Base-by-base conservation (phyloP, 2,329 filamentous ascomycete species). In the Ophiostoma angusticollis region DNA sequence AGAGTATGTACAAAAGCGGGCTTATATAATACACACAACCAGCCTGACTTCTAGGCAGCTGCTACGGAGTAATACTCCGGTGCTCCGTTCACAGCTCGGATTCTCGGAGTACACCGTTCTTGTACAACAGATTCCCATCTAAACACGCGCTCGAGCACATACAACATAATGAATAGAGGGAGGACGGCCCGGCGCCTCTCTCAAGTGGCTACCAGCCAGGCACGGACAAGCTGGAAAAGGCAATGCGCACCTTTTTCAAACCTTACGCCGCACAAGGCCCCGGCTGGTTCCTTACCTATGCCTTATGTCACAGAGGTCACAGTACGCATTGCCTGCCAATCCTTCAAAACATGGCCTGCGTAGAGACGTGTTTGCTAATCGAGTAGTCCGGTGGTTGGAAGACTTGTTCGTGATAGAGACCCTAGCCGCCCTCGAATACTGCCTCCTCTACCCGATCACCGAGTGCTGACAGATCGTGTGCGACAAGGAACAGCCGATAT, bases 401-500 rank as follows among this genome's bases (percentile, higher is more conserved):
- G 57, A 84, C 80, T 58, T 84, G 80, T 85, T 66, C 49, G 75
- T 69, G 39, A 33, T 9, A 23, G 6, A 8, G 3, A 7, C 7
- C 7, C 22, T 17, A 14, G 13, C 12, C 6, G 6, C 16, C 27
- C 12, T 3, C 8, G 9, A 6, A 44, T 31, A 35, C 32, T 39
- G 41, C 52, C 55, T 53, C 54, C 42, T 41, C 43, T 41, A 42
- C 16, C 23, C 37, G 31, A 39, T 19, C 5, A 9, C 11, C 3
- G 14, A 5, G 22, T 1, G n/a, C n/a, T n/a, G n/a, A n/a, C n/a
- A n/a, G n/a, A n/a, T n/a, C n/a, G n/a, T n/a, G n/a, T n/a, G n/a
- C n/a, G n/a, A n/a, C n/a, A n/a, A n/a, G n/a, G n/a, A n/a, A 34
- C 55, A 82, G 82, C 82, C 61, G 82, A 87, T 55, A 85, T 87